Conservation (phyloP, 345 rosid genomes). For the Erucastrum elatum region DNA sequence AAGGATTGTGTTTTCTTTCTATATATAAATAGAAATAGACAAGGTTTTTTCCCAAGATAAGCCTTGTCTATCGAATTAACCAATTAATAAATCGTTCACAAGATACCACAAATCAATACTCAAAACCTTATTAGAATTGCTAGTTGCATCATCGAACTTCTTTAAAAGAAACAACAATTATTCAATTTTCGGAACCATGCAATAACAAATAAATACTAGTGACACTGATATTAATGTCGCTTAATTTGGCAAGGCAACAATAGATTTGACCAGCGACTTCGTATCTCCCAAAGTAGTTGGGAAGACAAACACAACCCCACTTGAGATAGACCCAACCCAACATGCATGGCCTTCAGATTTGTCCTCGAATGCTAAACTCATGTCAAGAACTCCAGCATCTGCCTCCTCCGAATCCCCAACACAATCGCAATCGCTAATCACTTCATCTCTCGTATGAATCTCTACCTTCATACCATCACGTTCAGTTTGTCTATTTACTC, state of each 20-base stretch:
- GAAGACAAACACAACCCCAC: conserved; percentile 49
- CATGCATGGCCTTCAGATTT: conserved; percentile 42
- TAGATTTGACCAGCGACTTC: conserved; percentile 21
- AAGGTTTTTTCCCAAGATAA: not conserved
- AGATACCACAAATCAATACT: conserved; percentile 8
- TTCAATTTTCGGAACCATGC: not conserved
- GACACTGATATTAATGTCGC: not conserved
- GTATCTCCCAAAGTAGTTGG: conserved; percentile 37
- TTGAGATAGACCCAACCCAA: conserved; percentile 50
- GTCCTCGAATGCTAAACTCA: conserved; percentile 41
- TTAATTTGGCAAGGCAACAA: conserved; percentile 26
- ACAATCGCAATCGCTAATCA: not conserved
- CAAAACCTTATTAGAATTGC: not conserved
- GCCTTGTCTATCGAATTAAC: too few relatives aligned
- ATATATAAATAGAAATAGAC: too few relatives aligned
- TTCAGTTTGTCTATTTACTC: not conserved
- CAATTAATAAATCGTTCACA: not conserved
- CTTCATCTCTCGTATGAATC: conserved; percentile 32
- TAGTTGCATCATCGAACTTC: not conserved
- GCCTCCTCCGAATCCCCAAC: conserved; percentile 42
- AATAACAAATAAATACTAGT: not conserved
- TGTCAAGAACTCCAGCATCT: conserved; percentile 21
- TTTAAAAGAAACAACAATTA: not conserved
- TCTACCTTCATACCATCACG: conserved; percentile 38
- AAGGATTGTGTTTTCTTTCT: too few relatives aligned